Base-by-base conservation (phyloP, 2,329 filamentous ascomycete species). In the Aspergillus ochraceus region DNA sequence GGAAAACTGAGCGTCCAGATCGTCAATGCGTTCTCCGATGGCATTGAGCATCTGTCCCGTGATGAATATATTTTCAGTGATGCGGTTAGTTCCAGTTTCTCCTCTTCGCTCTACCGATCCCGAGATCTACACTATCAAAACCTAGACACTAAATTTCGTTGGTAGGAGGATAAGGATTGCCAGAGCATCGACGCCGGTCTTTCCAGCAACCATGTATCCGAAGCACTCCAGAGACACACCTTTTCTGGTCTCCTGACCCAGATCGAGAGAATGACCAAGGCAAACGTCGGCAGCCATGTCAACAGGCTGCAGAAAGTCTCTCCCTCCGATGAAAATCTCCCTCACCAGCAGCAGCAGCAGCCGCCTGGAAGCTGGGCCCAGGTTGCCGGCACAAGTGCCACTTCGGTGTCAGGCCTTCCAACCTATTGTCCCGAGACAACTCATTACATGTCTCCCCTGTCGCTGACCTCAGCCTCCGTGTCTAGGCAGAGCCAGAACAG, bases 1-100 rank as follows among this genome's bases (percentile, higher is more conserved):
- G 73, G 72, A 49, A 73, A 72, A 47, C 63, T 71, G 54, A 70
- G 70, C 58, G 64, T 74, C 51, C 65, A 68, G 57, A 72, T 77
- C 32, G 65, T 74, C 17, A 65, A 68, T 36, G 69, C 67, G 50
- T 76, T 76, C 62, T 71, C 69, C 14, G 66, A 73, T 20, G 70
- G 66, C 32, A 64, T 71, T 11, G 61, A 68, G 14, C 60, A 70
- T 50, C 61, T 73, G 22, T 58, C 62, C 9, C 51, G 60, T 14
- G 52, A 57, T 8, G 62, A 68, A 2, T 65, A 66, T 59, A 47
- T 60, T 20, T 57, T 71, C 11, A 54, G 58, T n/a, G 45, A 61
- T 12, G 14, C 36, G 61, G 69, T 69, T 63, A 60, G 62, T 19
- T 8, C 36, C 36, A 29, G 8, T 9, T 42, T 3, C 2, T 42